A percentile compares a stretch with the other conserved stretches of the same genome.
Evolutionary conservation across 805 yeast species (phyloP).

Genomic region (Yamadazyma nakazawae): DNA sequence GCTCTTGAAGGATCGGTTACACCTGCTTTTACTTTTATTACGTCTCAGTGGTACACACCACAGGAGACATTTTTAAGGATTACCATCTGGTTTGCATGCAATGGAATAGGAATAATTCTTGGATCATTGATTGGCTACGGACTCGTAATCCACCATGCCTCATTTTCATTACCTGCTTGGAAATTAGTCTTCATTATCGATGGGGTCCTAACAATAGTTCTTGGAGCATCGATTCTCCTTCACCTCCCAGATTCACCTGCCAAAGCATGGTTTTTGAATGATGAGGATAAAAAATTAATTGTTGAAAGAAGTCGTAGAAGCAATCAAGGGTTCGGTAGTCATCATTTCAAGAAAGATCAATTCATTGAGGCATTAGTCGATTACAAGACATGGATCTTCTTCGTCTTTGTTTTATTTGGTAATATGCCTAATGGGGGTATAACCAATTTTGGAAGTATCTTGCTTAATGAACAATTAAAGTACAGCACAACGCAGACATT

Average conservation of each 20-base stretch:
- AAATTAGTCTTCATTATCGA: conserved; percentile 54
- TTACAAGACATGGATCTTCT: conserved; percentile 35
- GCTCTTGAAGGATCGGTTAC: conserved; percentile 39
- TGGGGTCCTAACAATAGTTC: conserved; percentile 54
- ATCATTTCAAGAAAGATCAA: conserved; percentile 35
- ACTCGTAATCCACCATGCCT: conserved; percentile 33
- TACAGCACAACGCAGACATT: conserved; percentile 32
- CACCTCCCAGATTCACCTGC: conserved; percentile 42
- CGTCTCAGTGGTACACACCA: conserved; percentile 32
- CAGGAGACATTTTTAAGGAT: conserved; percentile 35
- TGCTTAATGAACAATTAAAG: conserved; percentile 24
- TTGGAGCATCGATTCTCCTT: conserved; percentile 46
- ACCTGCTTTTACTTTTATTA: conserved; percentile 38
- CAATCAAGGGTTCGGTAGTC: conserved; percentile 44
- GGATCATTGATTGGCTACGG: conserved; percentile 57
- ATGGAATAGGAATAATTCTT: conserved; percentile 33
- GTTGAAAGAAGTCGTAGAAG: conserved; percentile 30
- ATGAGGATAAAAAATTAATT: conserved; percentile 30
- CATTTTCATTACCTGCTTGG: conserved; percentile 53
- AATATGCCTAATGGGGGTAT: conserved; percentile 38
- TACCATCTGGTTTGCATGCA: conserved; percentile 34
- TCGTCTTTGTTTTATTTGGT: conserved; percentile 21
- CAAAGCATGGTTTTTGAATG: conserved; percentile 36
- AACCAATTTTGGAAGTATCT: conserved; percentile 34
- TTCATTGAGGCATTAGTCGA: conserved; percentile 33